A percentile compares a stretch with the other conserved stretches of the same genome.
Conservation (phyloP, 2,329 filamentous ascomycete species). For the Apiospora sp. region DNA sequence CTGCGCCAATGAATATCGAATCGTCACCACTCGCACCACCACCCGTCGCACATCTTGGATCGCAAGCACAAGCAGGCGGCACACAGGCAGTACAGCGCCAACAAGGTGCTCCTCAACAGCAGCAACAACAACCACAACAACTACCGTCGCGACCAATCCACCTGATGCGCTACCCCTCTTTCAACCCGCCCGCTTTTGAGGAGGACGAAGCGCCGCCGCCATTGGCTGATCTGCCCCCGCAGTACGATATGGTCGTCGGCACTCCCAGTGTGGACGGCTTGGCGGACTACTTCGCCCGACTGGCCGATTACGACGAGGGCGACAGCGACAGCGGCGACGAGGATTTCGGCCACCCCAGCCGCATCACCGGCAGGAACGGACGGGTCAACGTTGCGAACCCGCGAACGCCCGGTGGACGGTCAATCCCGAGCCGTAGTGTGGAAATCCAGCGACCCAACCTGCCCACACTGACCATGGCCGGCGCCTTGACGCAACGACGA, state of each 20-base stretch:
- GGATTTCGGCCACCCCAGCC: conserved; percentile 40
- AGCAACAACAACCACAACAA: background rate
- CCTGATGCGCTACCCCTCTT: conserved; percentile 82
- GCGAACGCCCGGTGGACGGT: conserved; percentile 59
- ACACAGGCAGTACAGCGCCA: conserved; percentile 39
- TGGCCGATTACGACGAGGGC: conserved; percentile 73
- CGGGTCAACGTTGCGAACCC: conserved; percentile 67
- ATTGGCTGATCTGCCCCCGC: conserved; percentile 76
- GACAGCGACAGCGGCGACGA: conserved; percentile 46
- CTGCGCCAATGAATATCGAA: conserved; percentile 35
- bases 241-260: conserved; percentile 82
- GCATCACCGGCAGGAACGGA: conserved; percentile 59
- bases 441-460: conserved; percentile 58
- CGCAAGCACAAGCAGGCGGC: conserved; percentile 40
- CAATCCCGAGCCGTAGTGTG: conserved; percentile 63
- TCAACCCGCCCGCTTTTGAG: conserved; percentile 87
- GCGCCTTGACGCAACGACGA: conserved; percentile 38
- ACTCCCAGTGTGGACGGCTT: conserved; percentile 72
- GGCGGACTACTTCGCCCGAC: conserved; percentile 85
- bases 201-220: conserved; percentile 80
- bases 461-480: conserved; percentile 37
- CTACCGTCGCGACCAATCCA: conserved; percentile 72
- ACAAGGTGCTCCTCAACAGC: background rate
- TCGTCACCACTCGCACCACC: conserved; percentile 53
- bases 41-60: conserved; percentile 62